Evolutionary conservation across 2,329 filamentous ascomycete genomes (phyloP).

Genomic region (Simplicillium aogashimaense): DNA sequence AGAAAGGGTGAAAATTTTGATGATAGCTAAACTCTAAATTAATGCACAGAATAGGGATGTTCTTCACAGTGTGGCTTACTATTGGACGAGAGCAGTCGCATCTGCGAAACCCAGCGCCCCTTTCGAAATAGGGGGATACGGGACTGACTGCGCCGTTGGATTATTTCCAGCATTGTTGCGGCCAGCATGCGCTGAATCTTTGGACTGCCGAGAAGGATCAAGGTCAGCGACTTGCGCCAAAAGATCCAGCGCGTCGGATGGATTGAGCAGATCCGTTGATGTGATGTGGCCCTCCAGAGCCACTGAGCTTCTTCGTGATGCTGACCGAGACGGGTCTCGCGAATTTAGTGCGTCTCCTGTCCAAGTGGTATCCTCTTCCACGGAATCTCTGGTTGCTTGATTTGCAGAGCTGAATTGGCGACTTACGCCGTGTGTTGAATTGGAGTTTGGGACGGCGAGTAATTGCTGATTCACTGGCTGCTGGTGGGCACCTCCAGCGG

Average conservation of each 20-base stretch:
- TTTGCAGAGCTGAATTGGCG: neutral
- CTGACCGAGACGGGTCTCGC: conserved; percentile 6
- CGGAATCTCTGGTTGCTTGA: neutral
- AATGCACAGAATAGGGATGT: neutral
- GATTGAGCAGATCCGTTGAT: conserved; percentile 27
- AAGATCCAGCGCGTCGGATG: conserved; percentile 29
- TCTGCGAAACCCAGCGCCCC: conserved; percentile 18
- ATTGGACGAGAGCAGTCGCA: conserved; percentile 15
- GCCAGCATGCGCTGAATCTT: conserved; percentile 6
- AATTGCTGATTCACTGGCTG: no score
- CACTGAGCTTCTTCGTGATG: conserved; percentile 6
- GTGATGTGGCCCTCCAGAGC: conserved; percentile 28
- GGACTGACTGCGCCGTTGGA: conserved; percentile 3
- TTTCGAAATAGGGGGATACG: conserved; percentile 22
- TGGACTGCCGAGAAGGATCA: conserved; percentile 14
- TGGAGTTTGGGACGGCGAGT: no score
- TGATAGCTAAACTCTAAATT: conserved; percentile 38
- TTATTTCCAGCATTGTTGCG: neutral
- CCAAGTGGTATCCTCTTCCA: conserved; percentile 3
- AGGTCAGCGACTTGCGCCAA: conserved; percentile 30
- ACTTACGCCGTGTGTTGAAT: no score
- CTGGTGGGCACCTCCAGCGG: no score
- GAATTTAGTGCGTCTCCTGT: conserved; percentile 3
- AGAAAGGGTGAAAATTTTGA: conserved; percentile 59
- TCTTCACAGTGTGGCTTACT: conserved; percentile 10